Base-by-base conservation (phyloP, 805 yeast genomes). In the Cyberlindnera nakhonratchasimensis region DNA sequence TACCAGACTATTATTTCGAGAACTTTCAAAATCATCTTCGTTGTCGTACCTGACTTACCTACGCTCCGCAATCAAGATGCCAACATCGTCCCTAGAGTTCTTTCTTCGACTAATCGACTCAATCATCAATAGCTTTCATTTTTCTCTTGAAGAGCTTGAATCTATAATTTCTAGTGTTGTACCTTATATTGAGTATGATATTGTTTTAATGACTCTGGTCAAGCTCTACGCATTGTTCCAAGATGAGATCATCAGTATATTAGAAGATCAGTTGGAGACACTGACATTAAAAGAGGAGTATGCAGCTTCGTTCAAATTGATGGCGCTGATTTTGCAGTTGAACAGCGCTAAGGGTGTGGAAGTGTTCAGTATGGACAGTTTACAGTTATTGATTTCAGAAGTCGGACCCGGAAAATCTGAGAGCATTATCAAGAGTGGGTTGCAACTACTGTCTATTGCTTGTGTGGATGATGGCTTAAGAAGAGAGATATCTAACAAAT, bases 381-480 rank as follows among this genome's bases (percentile, higher is more conserved):
- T 68, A 5, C 64, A 57, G 23, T 46, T 43, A 5, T 29, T 62
- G 12, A 39, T 67, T 3, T 48, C 46, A 0, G 45, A 39, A n/a
- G 44, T 48, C 11, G 42, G 38, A 12, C 29, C 43, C 6, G n/a
- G n/a, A 6, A 26, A 26, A 26, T 26, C 42, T 21, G 12, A 36
- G 41, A 7, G 22, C 48, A 47, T 62, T 8, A 53, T 58, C 1
- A 51, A 49, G 21, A 48, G 45, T 12, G 50, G 73, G 1, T 43
- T 75, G 6, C 31, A 38, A 3, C 45, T 74, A 13, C 57, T 75
- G 22, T 69, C 76, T 0, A 61, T 62, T 14, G 71, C 80, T 1
- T 76, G 83, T 49, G 65, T 77, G 19, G 73, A 71, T 40, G 80
- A 78, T 29, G 54, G 61, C 1, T 67, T 79, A 24, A 68, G 85